Evolutionary conservation across 1,284 basidiomycete species (phyloP), one percentile per base, ranked within the genome.

Genomic region (Sporisorium sorghi): DNA sequence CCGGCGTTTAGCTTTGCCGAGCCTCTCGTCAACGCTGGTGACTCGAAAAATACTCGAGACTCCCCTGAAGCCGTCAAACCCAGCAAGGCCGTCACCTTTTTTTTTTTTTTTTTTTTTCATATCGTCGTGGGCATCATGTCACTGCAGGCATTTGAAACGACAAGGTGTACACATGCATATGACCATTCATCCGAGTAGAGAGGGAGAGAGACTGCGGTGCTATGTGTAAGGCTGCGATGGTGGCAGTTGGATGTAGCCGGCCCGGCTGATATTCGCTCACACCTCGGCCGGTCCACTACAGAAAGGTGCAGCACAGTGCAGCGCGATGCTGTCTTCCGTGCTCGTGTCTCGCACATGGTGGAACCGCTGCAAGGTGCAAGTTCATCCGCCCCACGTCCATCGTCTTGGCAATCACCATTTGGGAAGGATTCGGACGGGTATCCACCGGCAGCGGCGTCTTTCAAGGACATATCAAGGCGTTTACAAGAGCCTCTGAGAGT

Each of bases 351-450:
- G 37, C 23, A 26, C 35, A 12, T 28, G 4, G 17, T 9, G 5
- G 50, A n/a, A 23, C 23, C 17, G 24, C 37, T 26, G 50, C 26
- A 26, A 54, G n/a, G n/a, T 17, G 21, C 33, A 28, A 48, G 46
- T 57, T 57, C 55, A 46, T 17, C 37, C 46, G 54, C 54, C 54
- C 54, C 54, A 56, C 54, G 43, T 30, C 15, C 24, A 56, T 47
- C 32, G 35, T 11, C 50, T 6, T 24, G 43, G 15, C 28, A 17
- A 7, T 15, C 0, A 17, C 43, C 23, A 7, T 46, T 17, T n/a
- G 35, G 14, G 5, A 4, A 17, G n/a, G 35, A 5, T 17, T 17
- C 35, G 35, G 35, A 17, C 14, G 35, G 11, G 15, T n/a, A 17
- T 37, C 32, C 32, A 33, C 12, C 23, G n/a, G 32, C 21, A 19